A percentile compares a stretch with the other conserved stretches of the same genome.
Conservation (phyloP, 805 yeast genomes). For the Lipomyces spencermartinsiae region DNA sequence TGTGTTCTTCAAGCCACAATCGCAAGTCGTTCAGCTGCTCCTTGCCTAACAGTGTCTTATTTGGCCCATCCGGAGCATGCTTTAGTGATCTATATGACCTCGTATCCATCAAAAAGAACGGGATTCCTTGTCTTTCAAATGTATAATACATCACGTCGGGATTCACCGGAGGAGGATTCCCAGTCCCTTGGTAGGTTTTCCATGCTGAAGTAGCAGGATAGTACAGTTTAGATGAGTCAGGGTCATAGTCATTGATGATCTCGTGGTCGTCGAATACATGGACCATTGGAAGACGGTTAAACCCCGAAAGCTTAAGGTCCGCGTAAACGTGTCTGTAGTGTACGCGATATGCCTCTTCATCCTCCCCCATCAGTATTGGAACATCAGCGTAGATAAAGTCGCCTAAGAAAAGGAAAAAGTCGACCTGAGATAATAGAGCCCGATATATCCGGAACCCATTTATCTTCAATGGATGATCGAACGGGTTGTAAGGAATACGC, state of each 20-base stretch:
- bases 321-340: slow-evolving; percentile 40
- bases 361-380: slow-evolving; percentile 35
- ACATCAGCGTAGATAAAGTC: slow-evolving; percentile 42
- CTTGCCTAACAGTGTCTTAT: slow-evolving; percentile 40
- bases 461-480: slow-evolving; percentile 35
- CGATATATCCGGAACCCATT: slow-evolving; percentile 29
- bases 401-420: slow-evolving; percentile 40
- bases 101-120: slow-evolving; percentile 39
- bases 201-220: slow-evolving; percentile 35
- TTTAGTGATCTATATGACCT: slow-evolving; percentile 37
- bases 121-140: slow-evolving; percentile 39
- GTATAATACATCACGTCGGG: slow-evolving; percentile 31
- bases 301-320: slow-evolving; percentile 16
- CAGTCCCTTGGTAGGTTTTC: slow-evolving; percentile 37
- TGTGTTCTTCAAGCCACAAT: slow-evolving; percentile 33
- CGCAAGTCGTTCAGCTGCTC: slow-evolving; percentile 34
- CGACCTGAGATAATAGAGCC: slow-evolving; percentile 16
- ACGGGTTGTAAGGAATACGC: slow-evolving; percentile 37
- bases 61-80: slow-evolving; percentile 28
- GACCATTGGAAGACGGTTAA: slow-evolving; percentile 33
- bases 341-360: slow-evolving; percentile 29
- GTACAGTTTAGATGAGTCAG: slow-evolving; percentile 14
- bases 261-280: slow-evolving; percentile 42
- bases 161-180: slow-evolving; percentile 37
- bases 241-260: slow-evolving; percentile 39